Percentiles rank a stretch among this genome's conserved stretches.
Conservation (phyloP, 768 basidiomycete species). For the Filobasidium floriforme region DNA sequence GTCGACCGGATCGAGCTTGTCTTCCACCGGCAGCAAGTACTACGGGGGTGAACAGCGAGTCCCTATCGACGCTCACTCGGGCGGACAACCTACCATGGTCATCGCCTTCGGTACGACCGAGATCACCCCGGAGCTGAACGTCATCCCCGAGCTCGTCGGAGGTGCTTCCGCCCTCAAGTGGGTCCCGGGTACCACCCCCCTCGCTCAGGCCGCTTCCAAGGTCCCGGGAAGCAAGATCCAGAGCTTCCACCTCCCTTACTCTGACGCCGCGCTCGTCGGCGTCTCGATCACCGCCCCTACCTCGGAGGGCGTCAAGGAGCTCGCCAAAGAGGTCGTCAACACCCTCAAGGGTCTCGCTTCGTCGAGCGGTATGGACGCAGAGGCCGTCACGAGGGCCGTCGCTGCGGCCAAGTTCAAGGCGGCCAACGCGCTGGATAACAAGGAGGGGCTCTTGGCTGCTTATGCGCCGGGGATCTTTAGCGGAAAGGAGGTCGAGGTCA, state of each 20-base stretch:
- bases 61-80: constrained; percentile 49
- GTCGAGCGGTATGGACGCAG: constrained; percentile 52
- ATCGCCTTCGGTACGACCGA: constrained; percentile 76
- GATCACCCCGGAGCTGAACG: constrained; percentile 63
- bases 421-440: constrained; percentile 61
- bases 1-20: constrained; percentile 41
- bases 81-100: constrained; percentile 60
- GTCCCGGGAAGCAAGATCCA: constrained; percentile 54
- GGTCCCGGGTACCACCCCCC: constrained; percentile 64
- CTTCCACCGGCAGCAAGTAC: constrained; percentile 52
- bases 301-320: constrained; percentile 53
- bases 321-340: constrained; percentile 51
- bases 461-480: constrained; percentile 59
- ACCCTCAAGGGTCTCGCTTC: constrained; percentile 53
- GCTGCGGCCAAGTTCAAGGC: constrained; percentile 81
- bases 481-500: constrained; percentile 5
- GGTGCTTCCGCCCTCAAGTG: constrained; percentile 78
- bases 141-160: constrained; percentile 72
- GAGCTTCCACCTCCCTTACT: constrained; percentile 75
- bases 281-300: constrained; percentile 67
- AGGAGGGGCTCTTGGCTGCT: constrained; percentile 58
- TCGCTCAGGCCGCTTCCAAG: constrained; percentile 57
- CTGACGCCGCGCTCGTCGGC: constrained; percentile 83
- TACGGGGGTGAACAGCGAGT: constrained; percentile 83
- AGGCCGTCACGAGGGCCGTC: constrained; percentile 70